A percentile compares a stretch with the other conserved stretches of the same genome.
phyloP scores from a whole-genome alignment of 352 stramenopile species.

The Globisporangium spiculum region DNA sequence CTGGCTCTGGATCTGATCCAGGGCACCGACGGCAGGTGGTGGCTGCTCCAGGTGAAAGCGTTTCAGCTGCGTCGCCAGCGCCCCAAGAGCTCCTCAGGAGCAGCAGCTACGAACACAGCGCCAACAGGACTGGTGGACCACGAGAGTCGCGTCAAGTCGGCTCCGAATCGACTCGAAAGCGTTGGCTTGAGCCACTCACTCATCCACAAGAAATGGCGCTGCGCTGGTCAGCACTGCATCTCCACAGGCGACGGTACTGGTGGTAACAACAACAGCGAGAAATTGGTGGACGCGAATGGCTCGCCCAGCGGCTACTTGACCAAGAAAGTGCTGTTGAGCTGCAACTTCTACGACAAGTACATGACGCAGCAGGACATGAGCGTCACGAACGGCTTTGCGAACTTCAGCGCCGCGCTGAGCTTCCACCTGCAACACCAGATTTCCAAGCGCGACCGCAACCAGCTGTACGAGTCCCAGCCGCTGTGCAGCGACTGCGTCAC shows the following conservation, averaged over 20 bases:
- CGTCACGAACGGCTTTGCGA: conserved; percentile 35
- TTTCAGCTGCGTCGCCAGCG: conserved; percentile 35
- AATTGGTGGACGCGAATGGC: not conserved
- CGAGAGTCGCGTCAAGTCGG: conserved; percentile 38
- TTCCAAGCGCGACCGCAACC: conserved; percentile 41
- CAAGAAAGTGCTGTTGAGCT: conserved; percentile 68
- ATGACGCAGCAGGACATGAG: conserved; percentile 38
- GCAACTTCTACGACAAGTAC: conserved; percentile 61
- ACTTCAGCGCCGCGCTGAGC: conserved; percentile 34
- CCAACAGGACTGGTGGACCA: not conserved
- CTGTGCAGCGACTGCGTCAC: conserved; percentile 45
- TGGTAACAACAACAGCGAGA: not conserved
- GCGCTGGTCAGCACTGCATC: conserved; percentile 37
- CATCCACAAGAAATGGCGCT: conserved; percentile 52
- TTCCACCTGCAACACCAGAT: conserved; percentile 62
- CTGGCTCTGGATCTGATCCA: conserved; percentile 61
- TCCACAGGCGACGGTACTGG: not conserved
- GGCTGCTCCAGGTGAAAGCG: conserved; percentile 69
- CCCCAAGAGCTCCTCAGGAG: conserved; percentile 10
- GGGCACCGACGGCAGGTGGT: conserved; percentile 47
- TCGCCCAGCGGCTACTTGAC: conserved; percentile 47
- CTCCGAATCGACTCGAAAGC: conserved; percentile 38
- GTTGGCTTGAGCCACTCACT: not conserved
- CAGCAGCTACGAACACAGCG: not conserved
- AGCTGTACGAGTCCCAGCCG: conserved; percentile 57